Conservation (phyloP, 768 basidiomycete genomes). For the Hortiboletus flavorubellus region DNA sequence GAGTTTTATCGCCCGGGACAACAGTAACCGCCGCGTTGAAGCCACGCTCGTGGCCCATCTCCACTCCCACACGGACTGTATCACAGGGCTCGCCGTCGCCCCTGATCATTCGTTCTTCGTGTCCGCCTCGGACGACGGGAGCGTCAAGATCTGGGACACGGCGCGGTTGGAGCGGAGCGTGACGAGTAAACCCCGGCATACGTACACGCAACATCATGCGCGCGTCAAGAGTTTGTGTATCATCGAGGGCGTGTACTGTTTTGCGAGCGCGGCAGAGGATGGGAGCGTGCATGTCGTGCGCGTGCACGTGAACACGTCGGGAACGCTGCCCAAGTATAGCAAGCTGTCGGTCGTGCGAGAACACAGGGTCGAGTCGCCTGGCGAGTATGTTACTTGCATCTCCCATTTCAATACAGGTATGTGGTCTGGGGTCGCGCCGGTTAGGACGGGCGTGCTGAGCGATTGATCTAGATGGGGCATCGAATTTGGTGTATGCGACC, state of each 20-base stretch:
- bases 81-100: conserved; percentile 81
- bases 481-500: conserved; percentile 83
- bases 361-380: conserved; percentile 64
- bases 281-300: conserved; percentile 83
- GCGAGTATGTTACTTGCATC: conserved; percentile 85
- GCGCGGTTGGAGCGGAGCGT: conserved; percentile 93
- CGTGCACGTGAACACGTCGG: conserved; percentile 67
- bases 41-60: conserved; percentile 83
- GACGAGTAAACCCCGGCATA: conserved; percentile 76
- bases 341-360: conserved; percentile 82
- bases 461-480: conserved; percentile 55
- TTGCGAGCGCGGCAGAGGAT: conserved; percentile 82
- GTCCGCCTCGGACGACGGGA: conserved; percentile 91
- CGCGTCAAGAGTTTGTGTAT: conserved; percentile 68
- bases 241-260: conserved; percentile 84
- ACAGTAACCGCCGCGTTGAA: conserved; percentile 56
- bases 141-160: conserved; percentile 90
- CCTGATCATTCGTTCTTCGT: conserved; percentile 96
- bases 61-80: conserved; percentile 72
- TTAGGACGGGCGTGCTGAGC: not conserved
- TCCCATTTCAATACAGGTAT: conserved; percentile 74
- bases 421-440: conserved; percentile 7
- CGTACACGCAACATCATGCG: conserved; percentile 70
- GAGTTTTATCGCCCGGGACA: conserved; percentile 64
- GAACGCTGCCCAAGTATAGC: conserved; percentile 76